Evolutionary conservation across 768 basidiomycete genomes (phyloP).

Genomic region (Termitomyces sp.): DNA sequence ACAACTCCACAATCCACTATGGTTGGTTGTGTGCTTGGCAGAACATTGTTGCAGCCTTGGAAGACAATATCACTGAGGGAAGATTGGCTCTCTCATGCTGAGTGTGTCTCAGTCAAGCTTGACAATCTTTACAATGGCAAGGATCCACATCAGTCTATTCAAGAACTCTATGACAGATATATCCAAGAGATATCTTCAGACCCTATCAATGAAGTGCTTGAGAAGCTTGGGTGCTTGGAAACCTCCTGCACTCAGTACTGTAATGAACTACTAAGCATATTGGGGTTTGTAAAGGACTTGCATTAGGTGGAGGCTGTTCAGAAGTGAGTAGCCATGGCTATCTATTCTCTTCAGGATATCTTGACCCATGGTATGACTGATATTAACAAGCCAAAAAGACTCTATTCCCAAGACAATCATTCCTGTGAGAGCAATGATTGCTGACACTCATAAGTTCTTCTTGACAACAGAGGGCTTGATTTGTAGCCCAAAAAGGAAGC

Average conservation of each 20-base stretch:
- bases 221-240: neutral
- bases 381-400: neutral
- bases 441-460: conserved; percentile 66
- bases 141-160: neutral
- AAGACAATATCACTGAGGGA: neutral
- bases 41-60: neutral
- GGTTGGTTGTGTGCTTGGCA: neutral
- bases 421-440: conserved; percentile 72
- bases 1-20: neutral
- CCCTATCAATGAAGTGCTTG: neutral
- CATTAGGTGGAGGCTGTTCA: neutral
- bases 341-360: neutral
- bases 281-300: neutral
- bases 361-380: neutral
- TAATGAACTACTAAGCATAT: neutral
- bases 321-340: neutral
- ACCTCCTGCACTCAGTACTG: neutral
- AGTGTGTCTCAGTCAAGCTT: neutral
- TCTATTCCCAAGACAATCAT: conserved; percentile 40
- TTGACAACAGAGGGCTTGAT: conserved; percentile 79
- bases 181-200: neutral
- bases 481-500: conserved; percentile 82
- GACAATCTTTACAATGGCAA: neutral
- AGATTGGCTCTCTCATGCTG: neutral
- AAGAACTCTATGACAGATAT: neutral